phyloP scores from a whole-genome alignment of 306 rosid species.

The Sicyos baderoa region DNA sequence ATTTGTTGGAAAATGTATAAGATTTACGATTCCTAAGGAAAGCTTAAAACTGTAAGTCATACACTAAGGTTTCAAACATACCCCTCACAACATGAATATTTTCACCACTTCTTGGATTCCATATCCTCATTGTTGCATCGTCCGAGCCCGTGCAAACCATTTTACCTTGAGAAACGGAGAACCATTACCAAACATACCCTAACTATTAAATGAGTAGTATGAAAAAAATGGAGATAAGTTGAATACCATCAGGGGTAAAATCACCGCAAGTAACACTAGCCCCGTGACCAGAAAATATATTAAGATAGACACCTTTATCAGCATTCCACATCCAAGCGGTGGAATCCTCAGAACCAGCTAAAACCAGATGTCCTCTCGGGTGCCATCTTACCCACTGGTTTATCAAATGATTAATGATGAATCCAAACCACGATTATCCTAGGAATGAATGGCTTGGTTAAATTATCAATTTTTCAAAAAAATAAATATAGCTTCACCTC shows the following conservation, averaged over 20 bases:
- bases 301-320: constrained; percentile 41
- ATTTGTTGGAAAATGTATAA: too few relatives aligned
- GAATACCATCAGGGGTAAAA: constrained; percentile 86
- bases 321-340: constrained; percentile 88
- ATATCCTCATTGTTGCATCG: too few relatives aligned
- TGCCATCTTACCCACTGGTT: constrained; percentile 89
- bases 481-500: constrained; percentile 43
- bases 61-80: too few relatives aligned
- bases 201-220: not conserved
- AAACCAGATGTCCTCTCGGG: constrained; percentile 64
- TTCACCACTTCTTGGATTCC: too few relatives aligned
- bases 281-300: constrained; percentile 64
- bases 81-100: too few relatives aligned
- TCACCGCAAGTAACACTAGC: constrained; percentile 74
- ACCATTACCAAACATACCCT: too few relatives aligned
- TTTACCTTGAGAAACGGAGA: too few relatives aligned
- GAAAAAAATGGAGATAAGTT: constrained; percentile 23
- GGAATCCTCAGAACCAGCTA: constrained; percentile 85
- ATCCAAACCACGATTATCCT: not conserved
- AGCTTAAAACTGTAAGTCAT: too few relatives aligned
- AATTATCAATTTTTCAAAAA: not conserved
- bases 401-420: constrained; percentile 22
- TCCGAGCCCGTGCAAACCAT: too few relatives aligned
- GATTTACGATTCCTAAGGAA: too few relatives aligned
- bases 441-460: not conserved